A percentile compares a stretch with the other conserved stretches of the same genome.
phyloP scores from a whole-genome alignment of 2,329 filamentous ascomycete genomes.

The Colletotrichum kahawae region DNA sequence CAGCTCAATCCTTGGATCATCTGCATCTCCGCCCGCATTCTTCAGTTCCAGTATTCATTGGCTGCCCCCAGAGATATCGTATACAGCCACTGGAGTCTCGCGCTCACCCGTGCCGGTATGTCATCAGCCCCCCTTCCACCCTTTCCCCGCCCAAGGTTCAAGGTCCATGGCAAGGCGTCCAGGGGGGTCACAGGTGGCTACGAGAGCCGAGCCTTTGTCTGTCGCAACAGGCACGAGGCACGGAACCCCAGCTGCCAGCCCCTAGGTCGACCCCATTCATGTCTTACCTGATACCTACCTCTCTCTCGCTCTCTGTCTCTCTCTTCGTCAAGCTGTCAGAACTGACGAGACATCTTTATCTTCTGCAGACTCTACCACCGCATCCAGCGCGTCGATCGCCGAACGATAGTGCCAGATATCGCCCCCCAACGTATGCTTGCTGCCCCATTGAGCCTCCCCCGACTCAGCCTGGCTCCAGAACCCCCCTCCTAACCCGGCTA shows the following conservation, averaged over 20 bases:
- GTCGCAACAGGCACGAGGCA: constrained; percentile 8
- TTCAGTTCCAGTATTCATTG: constrained; percentile 46
- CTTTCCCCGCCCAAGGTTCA: constrained; percentile 9
- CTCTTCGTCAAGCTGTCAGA: not conserved
- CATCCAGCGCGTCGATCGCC: not conserved
- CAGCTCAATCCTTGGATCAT: constrained; percentile 24
- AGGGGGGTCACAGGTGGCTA: not conserved
- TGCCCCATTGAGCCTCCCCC: not conserved
- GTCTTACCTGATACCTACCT: not conserved
- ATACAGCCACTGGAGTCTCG: constrained; percentile 22
- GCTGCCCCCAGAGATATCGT: constrained; percentile 37
- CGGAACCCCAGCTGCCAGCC: not conserved
- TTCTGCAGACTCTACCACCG: constrained; percentile 18
- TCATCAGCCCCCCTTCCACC: constrained; percentile 24
- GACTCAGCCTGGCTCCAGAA: not conserved
- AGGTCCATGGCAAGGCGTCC: not conserved
- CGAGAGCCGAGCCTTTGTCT: constrained; percentile 14
- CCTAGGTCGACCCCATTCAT: not conserved
- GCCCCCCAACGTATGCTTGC: constrained; percentile 4
- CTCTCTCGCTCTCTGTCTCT: not conserved
- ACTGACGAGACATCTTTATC: constrained; percentile 3
- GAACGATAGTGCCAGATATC: not conserved
- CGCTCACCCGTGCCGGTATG: constrained; percentile 40
- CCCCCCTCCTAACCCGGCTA: not conserved
- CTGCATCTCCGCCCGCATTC: constrained; percentile 39